Base-by-base conservation (phyloP, 2,329 filamentous ascomycete species). In the Monosporascus sp. region DNA sequence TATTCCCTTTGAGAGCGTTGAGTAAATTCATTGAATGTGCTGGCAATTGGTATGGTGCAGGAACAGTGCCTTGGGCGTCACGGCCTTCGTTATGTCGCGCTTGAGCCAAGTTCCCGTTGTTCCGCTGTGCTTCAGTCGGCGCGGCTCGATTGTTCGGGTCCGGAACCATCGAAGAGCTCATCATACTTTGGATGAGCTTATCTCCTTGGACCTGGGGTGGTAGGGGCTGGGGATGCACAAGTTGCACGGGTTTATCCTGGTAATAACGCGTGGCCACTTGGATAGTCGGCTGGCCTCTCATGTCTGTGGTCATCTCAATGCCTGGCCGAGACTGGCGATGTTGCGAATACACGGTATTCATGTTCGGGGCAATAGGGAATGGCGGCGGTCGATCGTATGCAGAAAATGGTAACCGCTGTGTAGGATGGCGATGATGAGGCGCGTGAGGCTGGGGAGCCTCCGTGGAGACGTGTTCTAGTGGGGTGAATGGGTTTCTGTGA, bases 181-280 rank as follows among this genome's bases (percentile, higher is more conserved):
- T 59, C 45, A 71, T 64, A n/a, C 65, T 68, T 41, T 70, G 65
- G 34, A 75, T 73, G 44, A 82, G 76, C 51, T 80, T 68, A 6
- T 75, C 74, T 55, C 77, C 75, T 54, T 83, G 80, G 1, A 81
- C 77, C 47, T 82, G 78, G 6, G 79, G 80, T 27, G 80, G 80
- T 11, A 80, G 65, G 9, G 79, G 76, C 50, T 81, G 79, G 1
- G 77, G 77, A 50, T 75, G 72, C 11, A 73, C 53, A 6, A 72
- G 61, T n/a, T 67, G 69, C 3, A 70, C 54, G 1, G 67, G 61
- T 25, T 58, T 66, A 51, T 53, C 67, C 48, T 52, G 65, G 58
- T 53, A 60, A 50, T 74, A 71, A 24, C 55, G 60, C 49, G 55
- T 49, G 39, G 60, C 51, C 38, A 64, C 52, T 44, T 58, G 36